These are phyloP conservation scores for Perkinsela sp. DNA, from an alignment of 208 protist genomes.

Conservation along the genomic window DNA sequence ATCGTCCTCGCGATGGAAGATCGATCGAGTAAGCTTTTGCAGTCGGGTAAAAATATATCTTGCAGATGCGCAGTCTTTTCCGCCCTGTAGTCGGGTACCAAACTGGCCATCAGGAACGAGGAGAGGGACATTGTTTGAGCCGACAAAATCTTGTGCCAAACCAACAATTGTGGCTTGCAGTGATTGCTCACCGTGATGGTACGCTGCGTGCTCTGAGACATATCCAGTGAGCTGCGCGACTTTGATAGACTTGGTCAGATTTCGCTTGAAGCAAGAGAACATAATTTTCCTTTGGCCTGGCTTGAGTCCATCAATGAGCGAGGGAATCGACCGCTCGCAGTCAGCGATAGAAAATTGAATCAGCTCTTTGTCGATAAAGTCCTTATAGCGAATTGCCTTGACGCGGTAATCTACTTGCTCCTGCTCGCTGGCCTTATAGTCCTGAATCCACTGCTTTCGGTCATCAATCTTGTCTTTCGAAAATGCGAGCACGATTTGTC, in stretches of 20 bases:
- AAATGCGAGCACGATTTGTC: constrained; percentile 89
- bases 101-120: constrained; percentile 92
- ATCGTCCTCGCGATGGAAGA: constrained; percentile 93
- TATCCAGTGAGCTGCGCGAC: constrained; percentile 97
- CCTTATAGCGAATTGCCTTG: constrained; percentile 54
- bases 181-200: constrained; percentile 97
- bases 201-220: constrained; percentile 93
- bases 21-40: constrained; percentile 51
- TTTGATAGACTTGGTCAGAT: constrained; percentile 90
- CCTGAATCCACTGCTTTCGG: constrained; percentile 90
- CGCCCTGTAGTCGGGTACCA: constrained; percentile 87
- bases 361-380: constrained; percentile 98
- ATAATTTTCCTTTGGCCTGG: constrained; percentile 97
- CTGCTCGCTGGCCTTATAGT: constrained; percentile 46
- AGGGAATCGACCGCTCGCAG: constrained; percentile 73
- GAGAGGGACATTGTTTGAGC: constrained; percentile 96
- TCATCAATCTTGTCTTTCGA: constrained; percentile 85
- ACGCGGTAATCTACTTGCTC: constrained; percentile 65
- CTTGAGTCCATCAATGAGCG: constrained; percentile 95
- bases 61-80: constrained; percentile 87
- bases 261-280: constrained; percentile 96
- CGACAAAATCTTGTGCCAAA: constrained; percentile 94
- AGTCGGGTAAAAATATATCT: constrained; percentile 98
- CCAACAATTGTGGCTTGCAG: constrained; percentile 90
- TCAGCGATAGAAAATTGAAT: constrained; percentile 94